A percentile compares a stretch with the other conserved stretches of the same genome.
phyloP scores from a whole-genome alignment of 352 stramenopile species.

The Elongisporangium undulatum region DNA sequence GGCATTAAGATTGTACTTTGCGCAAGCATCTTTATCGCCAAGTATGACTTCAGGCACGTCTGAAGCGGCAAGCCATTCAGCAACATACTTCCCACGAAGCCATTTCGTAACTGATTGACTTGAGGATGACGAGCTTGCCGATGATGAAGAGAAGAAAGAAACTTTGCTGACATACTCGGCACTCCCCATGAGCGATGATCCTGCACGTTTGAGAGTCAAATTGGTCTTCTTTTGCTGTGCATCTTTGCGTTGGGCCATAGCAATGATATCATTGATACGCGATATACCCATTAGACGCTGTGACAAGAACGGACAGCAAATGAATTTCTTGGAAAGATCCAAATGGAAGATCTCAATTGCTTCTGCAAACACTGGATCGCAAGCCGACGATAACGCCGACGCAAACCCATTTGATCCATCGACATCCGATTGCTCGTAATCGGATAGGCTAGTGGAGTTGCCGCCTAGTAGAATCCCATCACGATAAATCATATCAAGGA shows the following conservation, averaged over 20 bases:
- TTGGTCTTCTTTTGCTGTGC: conserved; percentile 58
- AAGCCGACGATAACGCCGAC: conserved; percentile 4
- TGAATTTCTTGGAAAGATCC: conserved; percentile 81
- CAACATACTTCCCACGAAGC: conserved; percentile 66
- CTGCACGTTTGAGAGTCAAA: conserved; percentile 29
- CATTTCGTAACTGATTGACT: conserved; percentile 49
- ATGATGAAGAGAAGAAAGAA: conserved; percentile 8
- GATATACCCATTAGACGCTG: conserved; percentile 70
- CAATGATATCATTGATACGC: conserved; percentile 71
- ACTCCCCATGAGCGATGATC: conserved; percentile 4
- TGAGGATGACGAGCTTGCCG: conserved; percentile 15
- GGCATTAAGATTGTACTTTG: conserved; percentile 69
- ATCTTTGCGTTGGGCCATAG: conserved; percentile 69
- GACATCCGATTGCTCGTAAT: conserved; percentile 16
- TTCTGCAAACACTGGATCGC: conserved; percentile 55
- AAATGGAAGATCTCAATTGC: conserved; percentile 80
- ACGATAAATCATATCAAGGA: conserved; percentile 67
- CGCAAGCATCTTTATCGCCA: conserved; percentile 57
- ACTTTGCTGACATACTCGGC: neutral
- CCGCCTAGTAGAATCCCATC: conserved; percentile 52
- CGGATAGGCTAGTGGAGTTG: neutral
- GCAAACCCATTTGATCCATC: conserved; percentile 13
- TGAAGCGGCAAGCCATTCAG: conserved; percentile 75
- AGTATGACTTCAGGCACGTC: conserved; percentile 82
- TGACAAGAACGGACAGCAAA: conserved; percentile 79